Conservation (phyloP, 169 alveolate species). For the Cryptosporidium sp. region DNA sequence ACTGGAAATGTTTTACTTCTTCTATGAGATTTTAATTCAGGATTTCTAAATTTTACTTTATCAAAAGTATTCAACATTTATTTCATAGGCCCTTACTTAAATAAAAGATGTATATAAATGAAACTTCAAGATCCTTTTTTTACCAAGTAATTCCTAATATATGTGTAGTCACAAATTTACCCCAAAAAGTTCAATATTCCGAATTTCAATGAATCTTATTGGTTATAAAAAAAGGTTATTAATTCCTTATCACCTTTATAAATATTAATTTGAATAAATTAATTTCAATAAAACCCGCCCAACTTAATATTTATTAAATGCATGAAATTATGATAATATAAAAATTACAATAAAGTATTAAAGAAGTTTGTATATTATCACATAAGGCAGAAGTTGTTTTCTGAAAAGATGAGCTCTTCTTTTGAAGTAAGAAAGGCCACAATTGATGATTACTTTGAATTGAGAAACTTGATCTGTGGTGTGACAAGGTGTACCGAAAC, state of each 20-base stretch:
- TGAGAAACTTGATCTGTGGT: slow-evolving; percentile 23
- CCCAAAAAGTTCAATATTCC: background rate
- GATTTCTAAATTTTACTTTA: background rate
- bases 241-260: background rate
- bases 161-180: background rate
- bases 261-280: background rate
- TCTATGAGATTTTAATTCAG: slow-evolving; percentile 28
- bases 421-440: slow-evolving; percentile 53
- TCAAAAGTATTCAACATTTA: background rate
- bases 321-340: slow-evolving; percentile 7
- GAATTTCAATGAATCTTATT: background rate
- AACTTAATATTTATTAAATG: background rate
- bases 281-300: background rate
- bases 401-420: background rate
- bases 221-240: background rate
- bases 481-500: slow-evolving; percentile 37
- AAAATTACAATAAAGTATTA: background rate
- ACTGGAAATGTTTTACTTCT: slow-evolving; percentile 65
- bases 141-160: background rate
- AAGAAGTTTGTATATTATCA: background rate
- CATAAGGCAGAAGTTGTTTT: background rate
- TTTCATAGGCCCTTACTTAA: background rate
- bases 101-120: too few relatives aligned
- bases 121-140: background rate
- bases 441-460: slow-evolving; percentile 30